Evolutionary conservation across 1,284 basidiomycete genomes (phyloP).

Genomic region (Quambalaria eucalypti): DNA sequence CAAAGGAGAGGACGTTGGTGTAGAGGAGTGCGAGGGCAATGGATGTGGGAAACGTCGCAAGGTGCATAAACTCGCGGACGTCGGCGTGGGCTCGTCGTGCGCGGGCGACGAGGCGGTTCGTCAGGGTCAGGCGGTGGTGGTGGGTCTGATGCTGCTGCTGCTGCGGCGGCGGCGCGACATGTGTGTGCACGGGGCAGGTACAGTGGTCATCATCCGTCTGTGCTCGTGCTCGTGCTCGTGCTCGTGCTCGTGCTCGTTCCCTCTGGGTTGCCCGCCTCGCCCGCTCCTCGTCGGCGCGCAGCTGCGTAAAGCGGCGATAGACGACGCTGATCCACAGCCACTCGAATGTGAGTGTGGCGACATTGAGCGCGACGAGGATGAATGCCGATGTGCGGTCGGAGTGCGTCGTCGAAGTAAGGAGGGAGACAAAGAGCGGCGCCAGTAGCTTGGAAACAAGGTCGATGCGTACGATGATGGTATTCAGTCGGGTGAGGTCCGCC

Average conservation of each 20-base stretch:
- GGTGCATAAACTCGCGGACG: background rate
- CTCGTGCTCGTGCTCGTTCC: background rate
- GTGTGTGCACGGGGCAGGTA: too few species aligned
- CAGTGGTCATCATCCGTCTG: too few species aligned
- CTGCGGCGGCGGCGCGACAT: too few species aligned
- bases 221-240: background rate
- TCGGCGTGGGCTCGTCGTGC: background rate
- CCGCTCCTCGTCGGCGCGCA: conserved; percentile 16
- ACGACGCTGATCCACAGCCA: conserved; percentile 25
- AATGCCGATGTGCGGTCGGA: conserved; percentile 18
- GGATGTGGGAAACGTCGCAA: conserved; percentile 36
- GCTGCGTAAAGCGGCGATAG: conserved; percentile 19
- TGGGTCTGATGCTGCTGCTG: too few species aligned
- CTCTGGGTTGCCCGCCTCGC: conserved; percentile 2
- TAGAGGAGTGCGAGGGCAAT: conserved; percentile 54
- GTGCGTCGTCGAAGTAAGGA: conserved; percentile 49
- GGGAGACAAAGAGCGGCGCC: conserved; percentile 55
- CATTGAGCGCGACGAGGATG: conserved; percentile 22
- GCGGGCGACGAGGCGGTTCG: too few species aligned
- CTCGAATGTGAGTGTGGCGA: conserved; percentile 24
- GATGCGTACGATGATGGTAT: conserved; percentile 48
- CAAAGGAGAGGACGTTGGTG: conserved; percentile 50
- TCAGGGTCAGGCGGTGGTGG: background rate
- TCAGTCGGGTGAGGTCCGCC: conserved; percentile 39
- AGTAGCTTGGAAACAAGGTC: conserved; percentile 56